phyloP scores from a whole-genome alignment of 2,329 filamentous ascomycete species.

The Atkinsonella texensis region DNA sequence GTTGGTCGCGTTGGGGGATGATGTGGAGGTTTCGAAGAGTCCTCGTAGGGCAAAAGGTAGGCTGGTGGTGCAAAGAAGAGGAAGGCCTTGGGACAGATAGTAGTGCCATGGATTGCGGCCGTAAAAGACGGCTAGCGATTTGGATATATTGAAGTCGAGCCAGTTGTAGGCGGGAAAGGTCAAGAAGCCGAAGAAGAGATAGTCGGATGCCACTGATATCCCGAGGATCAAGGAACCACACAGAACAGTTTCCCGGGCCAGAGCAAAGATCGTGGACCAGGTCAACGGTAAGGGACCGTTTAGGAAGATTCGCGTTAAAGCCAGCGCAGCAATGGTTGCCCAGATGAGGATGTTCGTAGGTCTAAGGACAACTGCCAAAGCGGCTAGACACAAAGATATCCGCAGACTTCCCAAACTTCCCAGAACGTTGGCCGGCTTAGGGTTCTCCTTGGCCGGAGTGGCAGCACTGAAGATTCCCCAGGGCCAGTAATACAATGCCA shows the following conservation, averaged over 20 bases:
- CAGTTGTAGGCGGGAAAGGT: slow-evolving; percentile 81
- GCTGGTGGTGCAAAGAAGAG: slow-evolving; percentile 71
- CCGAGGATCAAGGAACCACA: slow-evolving; percentile 52
- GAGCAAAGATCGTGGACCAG: slow-evolving; percentile 31
- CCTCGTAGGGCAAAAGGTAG: slow-evolving; percentile 64
- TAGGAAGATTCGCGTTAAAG: slow-evolving; percentile 30
- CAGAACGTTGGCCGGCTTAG: slow-evolving; percentile 17
- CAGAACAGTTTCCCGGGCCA: slow-evolving; percentile 51
- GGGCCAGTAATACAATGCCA: slow-evolving; percentile 74
- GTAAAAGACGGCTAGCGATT: slow-evolving; percentile 85
- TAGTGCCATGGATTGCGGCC: slow-evolving; percentile 86
- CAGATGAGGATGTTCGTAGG: slow-evolving; percentile 87
- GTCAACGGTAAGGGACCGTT: slow-evolving; percentile 28
- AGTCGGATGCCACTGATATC: slow-evolving; percentile 57
- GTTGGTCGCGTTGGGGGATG: slow-evolving; percentile 23
- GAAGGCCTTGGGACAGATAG: slow-evolving; percentile 81
- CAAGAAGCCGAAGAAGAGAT: slow-evolving; percentile 72
- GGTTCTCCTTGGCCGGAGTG: slow-evolving; percentile 26
- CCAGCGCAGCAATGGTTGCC: slow-evolving; percentile 45
- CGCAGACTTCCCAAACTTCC: slow-evolving; percentile 25
- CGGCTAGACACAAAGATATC: slow-evolving; percentile 61
- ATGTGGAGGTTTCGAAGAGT: slow-evolving; percentile 37
- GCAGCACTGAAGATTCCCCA: slow-evolving; percentile 54
- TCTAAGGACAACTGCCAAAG: slow-evolving; percentile 70
- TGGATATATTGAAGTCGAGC: slow-evolving; percentile 80